These are phyloP conservation scores for Apocynum venetum DNA, from an alignment of 257 asterid species.

Conservation along the genomic window DNA sequence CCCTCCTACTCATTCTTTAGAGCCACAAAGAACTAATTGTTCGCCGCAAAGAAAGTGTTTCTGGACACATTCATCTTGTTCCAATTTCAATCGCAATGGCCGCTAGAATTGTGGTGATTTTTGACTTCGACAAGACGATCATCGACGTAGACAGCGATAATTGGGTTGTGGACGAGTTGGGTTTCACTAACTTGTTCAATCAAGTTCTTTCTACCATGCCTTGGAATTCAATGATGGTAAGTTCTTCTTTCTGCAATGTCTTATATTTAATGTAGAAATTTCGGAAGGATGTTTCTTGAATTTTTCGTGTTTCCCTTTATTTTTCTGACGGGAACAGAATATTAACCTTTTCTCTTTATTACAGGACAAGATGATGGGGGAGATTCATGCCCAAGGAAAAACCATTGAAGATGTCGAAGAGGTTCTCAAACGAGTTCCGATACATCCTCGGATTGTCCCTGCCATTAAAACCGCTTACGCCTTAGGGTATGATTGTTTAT, in stretches of 20 bases:
- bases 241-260: not conserved
- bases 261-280: not conserved
- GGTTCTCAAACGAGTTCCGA: slow-evolving; percentile 34
- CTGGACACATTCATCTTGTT: not conserved
- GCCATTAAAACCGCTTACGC: slow-evolving; percentile 43
- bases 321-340: too few relatives aligned
- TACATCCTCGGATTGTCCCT: slow-evolving; percentile 37
- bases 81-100: slow-evolving; percentile 15
- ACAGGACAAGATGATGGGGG: slow-evolving; percentile 45
- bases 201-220: slow-evolving; percentile 38
- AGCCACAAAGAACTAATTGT: not conserved
- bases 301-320: too few relatives aligned
- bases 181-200: slow-evolving; percentile 32
- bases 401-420: slow-evolving; percentile 32
- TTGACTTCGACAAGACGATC: slow-evolving; percentile 45
- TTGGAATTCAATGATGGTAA: slow-evolving; percentile 41
- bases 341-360: not conserved
- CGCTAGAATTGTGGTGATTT: slow-evolving; percentile 31
- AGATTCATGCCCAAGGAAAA: slow-evolving; percentile 35
- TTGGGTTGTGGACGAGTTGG: slow-evolving; percentile 42
- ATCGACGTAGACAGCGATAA: slow-evolving; percentile 41
- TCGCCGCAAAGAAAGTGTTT: not conserved
- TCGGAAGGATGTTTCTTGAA: not conserved
- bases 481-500: slow-evolving; percentile 27
- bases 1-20: not conserved